Percentiles rank a stretch among this genome's conserved stretches.
These are phyloP conservation scores for Cyberlindnera petersonii DNA, from an alignment of 805 yeast species.

Conservation along the genomic window DNA sequence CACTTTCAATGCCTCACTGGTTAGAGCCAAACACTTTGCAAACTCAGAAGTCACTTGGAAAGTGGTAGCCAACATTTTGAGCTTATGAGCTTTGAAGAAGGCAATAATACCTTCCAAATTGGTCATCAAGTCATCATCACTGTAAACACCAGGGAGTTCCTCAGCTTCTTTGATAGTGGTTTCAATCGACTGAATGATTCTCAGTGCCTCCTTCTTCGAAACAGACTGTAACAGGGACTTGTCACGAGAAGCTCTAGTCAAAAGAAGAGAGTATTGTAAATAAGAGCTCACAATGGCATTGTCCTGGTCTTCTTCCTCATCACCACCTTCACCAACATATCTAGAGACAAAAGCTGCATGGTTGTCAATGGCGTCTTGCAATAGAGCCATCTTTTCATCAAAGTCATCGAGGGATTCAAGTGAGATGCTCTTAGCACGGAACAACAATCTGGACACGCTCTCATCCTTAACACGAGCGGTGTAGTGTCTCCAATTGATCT, in stretches of 20 bases:
- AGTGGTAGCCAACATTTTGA: conserved; percentile 43
- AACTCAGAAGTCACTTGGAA: conserved; percentile 41
- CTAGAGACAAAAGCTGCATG: conserved; percentile 56
- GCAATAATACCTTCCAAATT: conserved; percentile 48
- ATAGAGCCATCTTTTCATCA: conserved; percentile 54
- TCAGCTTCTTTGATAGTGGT: conserved; percentile 53
- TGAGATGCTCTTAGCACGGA: conserved; percentile 35
- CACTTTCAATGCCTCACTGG: conserved; percentile 29
- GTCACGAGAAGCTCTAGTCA: conserved; percentile 73
- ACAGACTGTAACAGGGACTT: conserved; percentile 20
- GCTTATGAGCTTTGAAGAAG: conserved; percentile 45
- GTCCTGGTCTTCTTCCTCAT: conserved; percentile 57
- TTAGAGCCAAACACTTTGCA: conserved; percentile 45
- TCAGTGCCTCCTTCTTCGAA: conserved; percentile 33
- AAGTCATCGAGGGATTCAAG: conserved; percentile 40
- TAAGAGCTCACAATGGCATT: conserved; percentile 73
- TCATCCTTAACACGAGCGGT: conserved; percentile 64
- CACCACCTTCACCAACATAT: conserved; percentile 44
- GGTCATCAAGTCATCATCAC: conserved; percentile 63
- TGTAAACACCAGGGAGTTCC: conserved; percentile 90
- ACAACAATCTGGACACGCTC: conserved; percentile 61
- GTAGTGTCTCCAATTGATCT: conserved; percentile 55
- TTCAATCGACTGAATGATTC: conserved; percentile 39
- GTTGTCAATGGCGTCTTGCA: conserved; percentile 65
- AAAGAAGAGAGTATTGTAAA: conserved; percentile 61